Evolutionary conservation across 257 asterid genomes (phyloP).

Genomic region (Solanum chiquidenum): DNA sequence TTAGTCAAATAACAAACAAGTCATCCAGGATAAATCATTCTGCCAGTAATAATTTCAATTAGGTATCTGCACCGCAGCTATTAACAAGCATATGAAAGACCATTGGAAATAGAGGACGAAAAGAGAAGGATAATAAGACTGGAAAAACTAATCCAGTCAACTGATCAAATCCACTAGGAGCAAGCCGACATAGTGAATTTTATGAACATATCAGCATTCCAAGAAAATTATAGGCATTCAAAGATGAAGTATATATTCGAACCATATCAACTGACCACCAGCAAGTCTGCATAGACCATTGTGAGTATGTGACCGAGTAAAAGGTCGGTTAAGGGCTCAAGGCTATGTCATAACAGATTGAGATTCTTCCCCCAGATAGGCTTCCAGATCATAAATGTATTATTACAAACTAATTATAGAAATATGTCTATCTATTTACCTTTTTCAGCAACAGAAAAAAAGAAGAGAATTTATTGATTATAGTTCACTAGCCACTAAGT

Average conservation of each 20-base stretch:
- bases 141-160: background rate
- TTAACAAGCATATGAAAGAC: background rate
- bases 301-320: background rate
- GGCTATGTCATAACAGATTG: background rate
- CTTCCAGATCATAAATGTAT: background rate
- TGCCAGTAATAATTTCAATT: background rate
- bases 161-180: background rate
- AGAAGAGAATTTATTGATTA: background rate
- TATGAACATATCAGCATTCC: background rate
- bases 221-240: background rate
- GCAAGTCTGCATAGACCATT: background rate
- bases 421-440: background rate
- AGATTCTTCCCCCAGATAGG: background rate
- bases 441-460: background rate
- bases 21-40: background rate
- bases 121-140: background rate
- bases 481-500: background rate
- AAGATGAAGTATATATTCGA: background rate
- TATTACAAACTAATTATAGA: background rate
- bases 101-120: background rate
- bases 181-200: background rate
- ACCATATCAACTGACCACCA: background rate
- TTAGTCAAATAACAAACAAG: background rate
- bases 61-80: background rate
- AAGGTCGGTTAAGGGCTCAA: background rate